Base-by-base conservation (phyloP, 192 early-diverging fungal species). In the Coemansia sp. region DNA sequence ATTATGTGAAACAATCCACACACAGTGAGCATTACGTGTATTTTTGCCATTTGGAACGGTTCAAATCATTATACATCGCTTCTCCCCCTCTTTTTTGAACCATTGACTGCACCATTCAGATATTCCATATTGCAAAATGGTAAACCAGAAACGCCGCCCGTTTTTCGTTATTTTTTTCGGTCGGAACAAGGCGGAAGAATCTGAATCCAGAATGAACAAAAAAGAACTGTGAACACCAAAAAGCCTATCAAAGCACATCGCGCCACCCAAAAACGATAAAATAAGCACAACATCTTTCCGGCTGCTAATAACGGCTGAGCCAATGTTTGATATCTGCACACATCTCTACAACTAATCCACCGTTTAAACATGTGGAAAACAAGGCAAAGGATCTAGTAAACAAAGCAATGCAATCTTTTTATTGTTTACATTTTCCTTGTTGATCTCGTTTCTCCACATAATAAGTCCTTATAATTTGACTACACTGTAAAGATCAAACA, bases 71-170 rank as follows among this genome's bases (percentile, higher is more conserved):
- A 52, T 52, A 7, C 51, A 26, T 26, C 42, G 10, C 8, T 43
- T 43, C 42, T 12, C 42, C 42, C 42, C 42, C 42, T 4, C 51
- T 52, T 47, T 47, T 3, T 47, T n/a, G 7, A 9, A 52, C 54
- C 54, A 48, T 10, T 56, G 36, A 26, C 3, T 26, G 26, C 26
- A 26, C 15, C 56, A 58, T 36, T 40, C 56, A 16, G 39, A 40
- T 11, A 52, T 52, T 26, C 19, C 49, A 52, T 22, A 22, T 6
- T 22, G 49, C 6, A 52, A 16, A 55, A 55, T 22, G 39, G 13
- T 40, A 59, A 59, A 16, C 36, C 57, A 59, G 37, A 59, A 40
- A 59, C 57, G 54, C 13, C 54, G n/a, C 26, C 26, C 26, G 26
- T 0, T 26, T 26, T 26, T 26, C 26, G 26, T 26, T 26, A 59